Evolutionary conservation across 495 filamentous ascomycete genomes (phyloP), one percentile per base, ranked within the genome.

Genomic region (Penicillium samsonianum): DNA sequence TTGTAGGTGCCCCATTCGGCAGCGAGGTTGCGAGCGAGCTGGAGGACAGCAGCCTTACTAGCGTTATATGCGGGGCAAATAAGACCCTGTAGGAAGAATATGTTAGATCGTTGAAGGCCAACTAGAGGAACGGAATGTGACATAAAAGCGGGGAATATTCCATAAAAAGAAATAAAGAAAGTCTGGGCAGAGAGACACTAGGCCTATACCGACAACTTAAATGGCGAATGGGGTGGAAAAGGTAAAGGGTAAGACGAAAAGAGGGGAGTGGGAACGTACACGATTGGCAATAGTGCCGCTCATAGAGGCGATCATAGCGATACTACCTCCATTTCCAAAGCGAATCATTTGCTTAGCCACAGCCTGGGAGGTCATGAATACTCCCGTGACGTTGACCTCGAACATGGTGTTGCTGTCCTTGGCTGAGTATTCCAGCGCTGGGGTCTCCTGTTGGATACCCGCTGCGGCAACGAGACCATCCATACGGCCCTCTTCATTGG

Each of bases 11-110:
- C 93, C 93, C 93, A 93, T 71, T 95, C 90, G 28, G 83, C 71
- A 6, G 92, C 93, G n/a, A 97, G 81, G 71, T 91, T 93, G 64
- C 89, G 87, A 8, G 78, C 86, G 5, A 96, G 85, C 66, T 96
- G 92, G 70, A 96, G 65, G 5, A 96, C 90, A 12, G 83, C 92
- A 5, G 90, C 90, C 72, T 96, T 96, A 67, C 87, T 91, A 49
- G 91, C 87, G 66, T 96, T 96, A 77, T 96, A 96, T 35, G 89
- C 90, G 31, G 91, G 87, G 68, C 83, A 87, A 64, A 84, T 85
- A 33, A 86, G 79, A 49, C 87, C 84, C 87, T 90, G 54, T 33
- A 22, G 43, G 3, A 19, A 26, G n/a, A 28, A 45, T 12, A 19
- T 14, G 53, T 55, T 33, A 55, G 53, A 46, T 47, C 22, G 12